Evolutionary conservation across 2,329 filamentous ascomycete species (phyloP).

Genomic region (Zymoseptoria brevis): DNA sequence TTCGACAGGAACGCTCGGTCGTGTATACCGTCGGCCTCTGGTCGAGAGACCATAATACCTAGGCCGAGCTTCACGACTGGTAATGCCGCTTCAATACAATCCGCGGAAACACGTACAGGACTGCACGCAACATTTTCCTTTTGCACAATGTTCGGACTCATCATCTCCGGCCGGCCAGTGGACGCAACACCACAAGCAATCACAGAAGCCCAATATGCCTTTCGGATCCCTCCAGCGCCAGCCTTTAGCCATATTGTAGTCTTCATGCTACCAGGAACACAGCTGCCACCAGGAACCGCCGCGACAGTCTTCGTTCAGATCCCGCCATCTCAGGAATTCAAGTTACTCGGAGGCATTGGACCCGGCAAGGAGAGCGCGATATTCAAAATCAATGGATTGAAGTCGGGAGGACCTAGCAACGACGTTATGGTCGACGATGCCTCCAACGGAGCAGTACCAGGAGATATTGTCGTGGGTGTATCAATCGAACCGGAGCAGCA

Average conservation of each 20-base stretch:
- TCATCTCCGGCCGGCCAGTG: slow-evolving; percentile 53
- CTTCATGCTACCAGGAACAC: slow-evolving; percentile 73
- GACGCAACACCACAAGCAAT: slow-evolving; percentile 49
- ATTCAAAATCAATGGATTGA: slow-evolving; percentile 60
- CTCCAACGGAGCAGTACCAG: slow-evolving; percentile 20
- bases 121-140: neutral
- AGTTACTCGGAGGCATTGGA: slow-evolving; percentile 80
- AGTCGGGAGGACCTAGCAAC: slow-evolving; percentile 39
- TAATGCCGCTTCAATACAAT: neutral
- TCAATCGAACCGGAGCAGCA: slow-evolving; percentile 66
- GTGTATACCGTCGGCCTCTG: neutral
- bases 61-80: neutral
- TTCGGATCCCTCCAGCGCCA: slow-evolving; percentile 54
- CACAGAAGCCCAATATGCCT: slow-evolving; percentile 55
- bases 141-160: slow-evolving; percentile 51
- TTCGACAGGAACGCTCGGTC: neutral
- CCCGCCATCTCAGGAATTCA: slow-evolving; percentile 56
- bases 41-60: neutral
- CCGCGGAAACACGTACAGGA: neutral
- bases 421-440: slow-evolving; percentile 42
- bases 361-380: slow-evolving; percentile 87
- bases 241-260: slow-evolving; percentile 70
- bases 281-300: slow-evolving; percentile 66
- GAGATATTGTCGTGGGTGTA: slow-evolving; percentile 68
- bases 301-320: slow-evolving; percentile 84